These are phyloP conservation scores for Yarrowia phangngaensis DNA, from an alignment of 805 yeast genomes.

Conservation along the genomic window DNA sequence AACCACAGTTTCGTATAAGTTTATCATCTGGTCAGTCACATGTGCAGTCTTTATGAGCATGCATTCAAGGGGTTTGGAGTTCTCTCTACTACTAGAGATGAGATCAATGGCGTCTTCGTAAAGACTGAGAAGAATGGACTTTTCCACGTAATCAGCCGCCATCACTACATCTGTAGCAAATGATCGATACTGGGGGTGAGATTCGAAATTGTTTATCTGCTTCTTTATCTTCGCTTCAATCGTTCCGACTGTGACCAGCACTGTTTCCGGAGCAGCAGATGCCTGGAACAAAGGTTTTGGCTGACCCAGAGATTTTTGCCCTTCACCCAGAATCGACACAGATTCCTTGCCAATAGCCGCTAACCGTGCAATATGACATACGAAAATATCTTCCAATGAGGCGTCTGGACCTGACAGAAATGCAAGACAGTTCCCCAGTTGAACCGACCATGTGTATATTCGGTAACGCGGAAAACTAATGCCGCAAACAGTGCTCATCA, in stretches of 20 bases:
- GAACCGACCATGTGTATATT: constrained; percentile 21
- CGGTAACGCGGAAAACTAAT: constrained; percentile 19
- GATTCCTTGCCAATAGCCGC: constrained; percentile 7
- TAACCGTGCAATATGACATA: constrained; percentile 9
- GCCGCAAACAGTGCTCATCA: constrained; percentile 20
- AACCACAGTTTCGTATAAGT: constrained; percentile 4
- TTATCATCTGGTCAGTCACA: constrained; percentile 1
- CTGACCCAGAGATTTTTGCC: constrained; percentile 19
- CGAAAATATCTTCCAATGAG: constrained; percentile 8
- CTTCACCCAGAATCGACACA: constrained; percentile 3
- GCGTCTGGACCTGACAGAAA: constrained; percentile 23
- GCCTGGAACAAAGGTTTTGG: constrained; percentile 10
- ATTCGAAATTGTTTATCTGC: constrained; percentile 4
- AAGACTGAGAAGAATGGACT: constrained; percentile 2
- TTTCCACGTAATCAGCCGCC: constrained; percentile 15
- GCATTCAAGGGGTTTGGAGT: not conserved
- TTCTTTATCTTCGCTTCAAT: constrained; percentile 10
- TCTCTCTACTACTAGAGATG: not conserved
- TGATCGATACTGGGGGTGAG: constrained; percentile 18
- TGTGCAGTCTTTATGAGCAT: not conserved
- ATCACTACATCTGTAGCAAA: constrained; percentile 10
- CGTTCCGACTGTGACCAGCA: not conserved
- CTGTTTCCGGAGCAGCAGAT: constrained; percentile 7
- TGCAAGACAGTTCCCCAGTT: constrained; percentile 22
- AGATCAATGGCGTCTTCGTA: constrained; percentile 16